These are phyloP conservation scores for Russula earlei DNA, from an alignment of 768 basidiomycete genomes.

Conservation along the genomic window DNA sequence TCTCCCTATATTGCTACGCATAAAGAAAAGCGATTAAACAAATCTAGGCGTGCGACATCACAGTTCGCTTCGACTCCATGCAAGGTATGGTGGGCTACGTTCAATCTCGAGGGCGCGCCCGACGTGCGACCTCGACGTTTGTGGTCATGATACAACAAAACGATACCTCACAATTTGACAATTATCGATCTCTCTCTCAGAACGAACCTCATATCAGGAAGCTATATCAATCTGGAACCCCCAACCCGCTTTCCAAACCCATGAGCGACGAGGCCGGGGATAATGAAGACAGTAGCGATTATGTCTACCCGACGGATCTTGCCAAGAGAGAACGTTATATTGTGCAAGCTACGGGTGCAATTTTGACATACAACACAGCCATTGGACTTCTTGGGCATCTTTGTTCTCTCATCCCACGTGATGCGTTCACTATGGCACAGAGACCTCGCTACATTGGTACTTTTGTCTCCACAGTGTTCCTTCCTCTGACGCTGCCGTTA, in stretches of 20 bases:
- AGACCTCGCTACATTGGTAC: conserved; percentile 54
- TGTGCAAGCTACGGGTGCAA: conserved; percentile 62
- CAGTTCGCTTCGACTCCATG: conserved; percentile 76
- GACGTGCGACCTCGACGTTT: conserved; percentile 67
- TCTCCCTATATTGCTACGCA: background rate
- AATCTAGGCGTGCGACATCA: conserved; percentile 67
- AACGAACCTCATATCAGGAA: conserved; percentile 57
- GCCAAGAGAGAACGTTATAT: conserved; percentile 63
- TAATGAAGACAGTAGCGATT: conserved; percentile 14
- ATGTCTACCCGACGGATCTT: conserved; percentile 45
- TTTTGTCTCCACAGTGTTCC: conserved; percentile 45
- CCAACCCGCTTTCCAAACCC: conserved; percentile 26
- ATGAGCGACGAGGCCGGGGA: conserved; percentile 35
- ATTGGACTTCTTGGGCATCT: conserved; percentile 62
- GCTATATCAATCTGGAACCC: conserved; percentile 46
- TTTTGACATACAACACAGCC: conserved; percentile 70
- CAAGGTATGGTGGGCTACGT: conserved; percentile 82
- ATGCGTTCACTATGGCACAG: conserved; percentile 53
- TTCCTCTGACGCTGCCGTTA: conserved; percentile 62
- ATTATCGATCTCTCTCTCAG: conserved; percentile 48
- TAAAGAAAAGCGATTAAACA: conserved; percentile 9
- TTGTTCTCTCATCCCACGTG: conserved; percentile 69
- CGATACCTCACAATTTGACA: conserved; percentile 42
- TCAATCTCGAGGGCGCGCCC: conserved; percentile 81
- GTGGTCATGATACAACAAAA: conserved; percentile 71